phyloP scores from a whole-genome alignment of 345 rosid genomes.

The Raphanus raphanistrum region DNA sequence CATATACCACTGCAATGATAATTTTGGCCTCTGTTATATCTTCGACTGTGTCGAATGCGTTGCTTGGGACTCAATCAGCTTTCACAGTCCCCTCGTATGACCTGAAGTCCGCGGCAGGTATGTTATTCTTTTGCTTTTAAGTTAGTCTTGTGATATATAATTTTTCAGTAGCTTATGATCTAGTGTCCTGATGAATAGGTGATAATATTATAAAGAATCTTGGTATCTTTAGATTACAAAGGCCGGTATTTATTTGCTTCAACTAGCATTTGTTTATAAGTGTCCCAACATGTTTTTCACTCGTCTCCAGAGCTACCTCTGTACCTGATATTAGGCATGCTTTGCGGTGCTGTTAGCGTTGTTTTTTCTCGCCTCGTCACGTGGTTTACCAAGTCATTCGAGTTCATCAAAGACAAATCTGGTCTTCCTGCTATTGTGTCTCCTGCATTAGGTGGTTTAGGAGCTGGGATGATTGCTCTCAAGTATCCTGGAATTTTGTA shows the following conservation, averaged over 20 bases:
- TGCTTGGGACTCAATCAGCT: conserved; percentile 86
- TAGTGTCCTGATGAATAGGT: conserved; percentile 10
- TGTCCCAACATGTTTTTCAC: conserved; percentile 8
- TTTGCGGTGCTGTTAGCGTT: conserved; percentile 93
- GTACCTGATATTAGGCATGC: conserved; percentile 95
- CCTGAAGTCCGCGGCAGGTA: conserved; percentile 97
- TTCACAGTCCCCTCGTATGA: conserved; percentile 93
- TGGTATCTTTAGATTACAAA: conserved; percentile 4
- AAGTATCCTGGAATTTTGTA: conserved; percentile 93
- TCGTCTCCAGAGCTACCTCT: conserved; percentile 77
- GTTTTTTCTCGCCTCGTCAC: conserved; percentile 77
- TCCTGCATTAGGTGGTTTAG: conserved; percentile 97
- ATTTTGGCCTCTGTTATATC: conserved; percentile 93
- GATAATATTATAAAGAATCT: neutral
- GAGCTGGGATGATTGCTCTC: conserved; percentile 94
- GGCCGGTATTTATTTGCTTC: neutral
- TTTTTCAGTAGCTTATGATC: neutral
- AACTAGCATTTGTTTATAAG: neutral
- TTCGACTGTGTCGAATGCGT: conserved; percentile 87
- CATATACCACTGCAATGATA: conserved; percentile 96
- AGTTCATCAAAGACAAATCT: conserved; percentile 71
- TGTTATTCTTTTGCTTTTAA: neutral
- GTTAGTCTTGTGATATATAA: neutral
- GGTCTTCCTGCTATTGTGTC: conserved; percentile 88
- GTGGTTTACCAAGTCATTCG: conserved; percentile 81